Evolutionary conservation across 2,329 filamentous ascomycete species (phyloP).

Genomic region (Fusarium zealandicum): DNA sequence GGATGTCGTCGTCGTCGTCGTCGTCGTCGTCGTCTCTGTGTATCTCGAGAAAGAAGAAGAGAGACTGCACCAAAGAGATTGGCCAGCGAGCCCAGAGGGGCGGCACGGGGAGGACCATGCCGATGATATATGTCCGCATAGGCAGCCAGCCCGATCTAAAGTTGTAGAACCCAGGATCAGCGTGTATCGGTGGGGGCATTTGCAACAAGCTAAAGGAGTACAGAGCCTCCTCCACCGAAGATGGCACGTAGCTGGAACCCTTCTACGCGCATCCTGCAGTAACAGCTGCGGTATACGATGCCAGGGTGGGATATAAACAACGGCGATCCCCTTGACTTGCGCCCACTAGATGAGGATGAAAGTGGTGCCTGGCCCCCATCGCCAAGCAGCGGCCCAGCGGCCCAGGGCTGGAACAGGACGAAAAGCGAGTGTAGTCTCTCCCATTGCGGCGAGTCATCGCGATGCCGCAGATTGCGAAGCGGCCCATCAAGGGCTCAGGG

Average conservation of each 20-base stretch:
- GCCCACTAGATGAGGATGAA: background rate
- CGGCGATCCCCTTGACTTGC: background rate
- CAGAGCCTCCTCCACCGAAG: background rate
- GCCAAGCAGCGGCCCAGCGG: too few species aligned
- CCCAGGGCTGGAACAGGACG: background rate
- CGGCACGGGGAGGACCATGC: background rate
- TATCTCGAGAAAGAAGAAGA: background rate
- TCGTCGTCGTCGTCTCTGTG: too few species aligned
- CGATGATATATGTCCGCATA: constrained; percentile 20
- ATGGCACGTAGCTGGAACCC: background rate
- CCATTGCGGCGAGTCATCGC: background rate
- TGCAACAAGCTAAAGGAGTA: background rate
- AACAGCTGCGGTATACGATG: background rate
- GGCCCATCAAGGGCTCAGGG: too few species aligned
- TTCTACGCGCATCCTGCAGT: too few species aligned
- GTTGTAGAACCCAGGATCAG: constrained; percentile 12
- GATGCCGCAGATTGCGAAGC: background rate
- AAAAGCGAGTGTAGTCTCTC: background rate
- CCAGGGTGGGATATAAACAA: background rate
- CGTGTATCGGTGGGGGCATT: constrained; percentile 6
- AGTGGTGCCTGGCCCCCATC: background rate
- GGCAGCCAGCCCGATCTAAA: constrained; percentile 7
- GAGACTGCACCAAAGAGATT: constrained; percentile 18
- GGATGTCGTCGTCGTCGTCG: too few species aligned
- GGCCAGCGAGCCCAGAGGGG: constrained; percentile 18